phyloP scores from a whole-genome alignment of 2,329 filamentous ascomycete genomes.

The Botrytis galanthina region DNA sequence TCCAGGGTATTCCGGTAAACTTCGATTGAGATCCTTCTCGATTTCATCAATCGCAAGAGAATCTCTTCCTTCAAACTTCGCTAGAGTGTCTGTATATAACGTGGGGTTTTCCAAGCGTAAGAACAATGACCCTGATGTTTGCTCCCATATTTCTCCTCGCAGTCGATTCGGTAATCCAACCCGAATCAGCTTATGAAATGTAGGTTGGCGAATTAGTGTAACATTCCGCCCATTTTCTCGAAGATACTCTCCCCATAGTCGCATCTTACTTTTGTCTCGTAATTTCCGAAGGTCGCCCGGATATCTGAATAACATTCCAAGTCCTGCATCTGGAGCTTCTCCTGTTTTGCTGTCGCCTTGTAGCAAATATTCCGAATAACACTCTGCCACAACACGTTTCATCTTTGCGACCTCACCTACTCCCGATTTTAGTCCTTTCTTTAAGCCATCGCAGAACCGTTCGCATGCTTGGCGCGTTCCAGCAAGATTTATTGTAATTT shows the following conservation, averaged over 20 bases:
- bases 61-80: constrained; percentile 78
- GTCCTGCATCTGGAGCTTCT: constrained; percentile 81
- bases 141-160: constrained; percentile 92
- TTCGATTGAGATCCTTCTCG: constrained; percentile 95
- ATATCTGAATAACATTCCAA: constrained; percentile 91
- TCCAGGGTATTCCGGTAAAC: constrained; percentile 92
- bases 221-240: constrained; percentile 92
- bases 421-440: constrained; percentile 80
- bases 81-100: constrained; percentile 78
- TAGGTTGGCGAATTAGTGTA: constrained; percentile 89
- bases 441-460: constrained; percentile 92
- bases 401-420: constrained; percentile 87
- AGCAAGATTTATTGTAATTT: constrained; percentile 87
- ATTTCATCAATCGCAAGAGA: constrained; percentile 98
- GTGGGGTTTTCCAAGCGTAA: constrained; percentile 82
- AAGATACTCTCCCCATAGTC: constrained; percentile 94
- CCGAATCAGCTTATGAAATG: constrained; percentile 94
- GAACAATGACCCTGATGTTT: constrained; percentile 88
- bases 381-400: constrained; percentile 74
- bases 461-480: constrained; percentile 88
- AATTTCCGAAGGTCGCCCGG: constrained; percentile 93
- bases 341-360: constrained; percentile 60
- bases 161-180: constrained; percentile 92
- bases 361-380: constrained; percentile 85
- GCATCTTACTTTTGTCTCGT: constrained; percentile 93